A percentile compares a stretch with the other conserved stretches of the same genome.
Evolutionary conservation across 345 rosid genomes (phyloP).

Genomic region (Eucalyptus urophylla): DNA sequence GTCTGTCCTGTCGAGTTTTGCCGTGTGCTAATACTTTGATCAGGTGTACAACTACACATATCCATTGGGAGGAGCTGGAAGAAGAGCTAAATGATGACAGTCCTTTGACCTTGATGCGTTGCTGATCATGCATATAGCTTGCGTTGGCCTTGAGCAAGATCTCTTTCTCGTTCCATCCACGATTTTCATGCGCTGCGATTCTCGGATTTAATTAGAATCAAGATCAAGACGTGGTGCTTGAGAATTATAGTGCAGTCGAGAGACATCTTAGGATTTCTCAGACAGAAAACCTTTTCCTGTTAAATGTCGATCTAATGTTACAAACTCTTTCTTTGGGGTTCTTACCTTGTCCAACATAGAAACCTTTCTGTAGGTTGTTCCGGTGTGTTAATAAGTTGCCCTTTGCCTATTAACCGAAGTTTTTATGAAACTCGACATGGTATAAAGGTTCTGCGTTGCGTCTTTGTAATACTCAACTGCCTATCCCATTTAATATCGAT

Average conservation of each 20-base stretch:
- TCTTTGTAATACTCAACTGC: neutral
- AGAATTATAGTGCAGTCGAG: neutral
- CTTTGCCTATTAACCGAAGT: neutral
- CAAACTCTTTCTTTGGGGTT: neutral
- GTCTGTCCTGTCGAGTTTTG: neutral
- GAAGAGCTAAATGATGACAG: neutral
- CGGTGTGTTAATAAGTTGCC: neutral
- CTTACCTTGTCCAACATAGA: neutral
- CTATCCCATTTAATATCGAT: neutral
- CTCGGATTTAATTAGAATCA: neutral
- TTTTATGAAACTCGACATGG: neutral
- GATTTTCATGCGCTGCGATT: neutral
- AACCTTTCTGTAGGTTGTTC: neutral
- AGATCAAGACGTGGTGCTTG: neutral
- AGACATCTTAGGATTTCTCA: neutral
- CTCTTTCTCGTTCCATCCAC: neutral
- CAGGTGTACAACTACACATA: neutral
- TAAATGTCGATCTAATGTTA: neutral
- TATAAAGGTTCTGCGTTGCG: neutral
- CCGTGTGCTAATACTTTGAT: neutral
- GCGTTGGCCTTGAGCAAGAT: neutral
- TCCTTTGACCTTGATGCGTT: slow-evolving; percentile 3
- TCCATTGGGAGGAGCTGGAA: neutral
- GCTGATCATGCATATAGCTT: neutral
- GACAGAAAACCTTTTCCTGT: neutral